A percentile compares a stretch with the other conserved stretches of the same genome.
Conservation (phyloP, 2,329 filamentous ascomycete species). For the Diaporthe citriasiana region DNA sequence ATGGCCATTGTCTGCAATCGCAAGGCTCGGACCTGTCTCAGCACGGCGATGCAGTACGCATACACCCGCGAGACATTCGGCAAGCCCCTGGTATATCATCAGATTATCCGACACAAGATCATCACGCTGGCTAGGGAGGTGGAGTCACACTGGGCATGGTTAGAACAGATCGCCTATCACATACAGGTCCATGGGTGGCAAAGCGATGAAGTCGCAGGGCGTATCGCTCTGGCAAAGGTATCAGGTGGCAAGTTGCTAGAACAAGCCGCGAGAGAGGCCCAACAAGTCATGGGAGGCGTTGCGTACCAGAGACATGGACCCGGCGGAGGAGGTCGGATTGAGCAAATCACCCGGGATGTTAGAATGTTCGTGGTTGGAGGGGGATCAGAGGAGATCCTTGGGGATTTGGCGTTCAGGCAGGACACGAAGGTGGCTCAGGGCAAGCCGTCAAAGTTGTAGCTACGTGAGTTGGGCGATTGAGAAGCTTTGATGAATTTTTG, state of each 20-base stretch:
- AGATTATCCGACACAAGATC: constrained; percentile 70
- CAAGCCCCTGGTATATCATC: constrained; percentile 66
- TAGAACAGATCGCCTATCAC: constrained; percentile 70
- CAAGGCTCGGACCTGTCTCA: constrained; percentile 67
- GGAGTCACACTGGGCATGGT: constrained; percentile 69
- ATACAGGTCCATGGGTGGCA: constrained; percentile 49
- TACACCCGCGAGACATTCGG: constrained; percentile 67
- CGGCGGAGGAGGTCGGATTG: constrained; percentile 56
- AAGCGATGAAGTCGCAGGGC: constrained; percentile 48
- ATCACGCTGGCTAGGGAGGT: constrained; percentile 68
- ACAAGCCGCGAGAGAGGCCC: constrained; percentile 62
- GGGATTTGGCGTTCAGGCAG: constrained; percentile 61
- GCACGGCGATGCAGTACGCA: constrained; percentile 65
- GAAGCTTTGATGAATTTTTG: too few species aligned
- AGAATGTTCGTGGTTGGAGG: constrained; percentile 65
- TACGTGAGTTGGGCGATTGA: background rate
- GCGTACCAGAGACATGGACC: constrained; percentile 60
- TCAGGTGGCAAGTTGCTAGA: constrained; percentile 61
- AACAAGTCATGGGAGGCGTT: constrained; percentile 64
- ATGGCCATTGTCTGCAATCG: constrained; percentile 68
- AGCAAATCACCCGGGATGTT: constrained; percentile 64
- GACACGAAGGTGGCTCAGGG: constrained; percentile 48
- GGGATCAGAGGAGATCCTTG: constrained; percentile 65
- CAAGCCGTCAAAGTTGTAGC: background rate
- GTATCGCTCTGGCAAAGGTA: constrained; percentile 55